Conservation (phyloP, 352 stramenopile species). For the Globisporangium splendens region DNA sequence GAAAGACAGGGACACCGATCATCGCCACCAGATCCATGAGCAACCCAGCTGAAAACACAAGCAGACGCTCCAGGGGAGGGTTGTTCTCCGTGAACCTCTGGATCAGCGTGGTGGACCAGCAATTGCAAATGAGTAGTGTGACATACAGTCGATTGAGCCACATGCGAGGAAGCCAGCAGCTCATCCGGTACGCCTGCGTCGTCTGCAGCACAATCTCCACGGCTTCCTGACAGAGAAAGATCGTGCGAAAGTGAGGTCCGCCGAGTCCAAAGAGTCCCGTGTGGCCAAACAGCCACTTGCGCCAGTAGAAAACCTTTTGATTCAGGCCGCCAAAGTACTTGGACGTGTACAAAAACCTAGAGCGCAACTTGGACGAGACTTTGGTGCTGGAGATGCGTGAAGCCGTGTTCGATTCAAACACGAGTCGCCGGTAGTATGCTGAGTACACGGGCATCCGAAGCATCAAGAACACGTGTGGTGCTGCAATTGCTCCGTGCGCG, state of each 20-base stretch:
- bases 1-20: constrained; percentile 12
- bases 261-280: constrained; percentile 21
- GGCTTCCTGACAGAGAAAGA: constrained; percentile 21
- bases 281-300: constrained; percentile 17
- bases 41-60: constrained; percentile 10
- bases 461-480: constrained; percentile 11
- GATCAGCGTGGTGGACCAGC: constrained; percentile 18
- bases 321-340: not conserved
- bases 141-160: constrained; percentile 16
- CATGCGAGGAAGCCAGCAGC: constrained; percentile 8
- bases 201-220: constrained; percentile 27
- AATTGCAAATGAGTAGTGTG: constrained; percentile 15
- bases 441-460: constrained; percentile 15
- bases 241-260: constrained; percentile 19
- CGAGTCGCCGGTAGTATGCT: constrained; percentile 4
- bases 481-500: constrained; percentile 6
- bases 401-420: not conserved
- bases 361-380: not conserved
- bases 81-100: constrained; percentile 7
- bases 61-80: constrained; percentile 13
- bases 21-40: constrained; percentile 18
- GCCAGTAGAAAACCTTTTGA: constrained; percentile 12
- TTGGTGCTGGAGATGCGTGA: constrained; percentile 9
- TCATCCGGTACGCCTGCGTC: constrained; percentile 22
- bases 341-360: not conserved